phyloP scores from a whole-genome alignment of 192 early-diverging fungal genomes.

The Cetraspora pellucida region DNA sequence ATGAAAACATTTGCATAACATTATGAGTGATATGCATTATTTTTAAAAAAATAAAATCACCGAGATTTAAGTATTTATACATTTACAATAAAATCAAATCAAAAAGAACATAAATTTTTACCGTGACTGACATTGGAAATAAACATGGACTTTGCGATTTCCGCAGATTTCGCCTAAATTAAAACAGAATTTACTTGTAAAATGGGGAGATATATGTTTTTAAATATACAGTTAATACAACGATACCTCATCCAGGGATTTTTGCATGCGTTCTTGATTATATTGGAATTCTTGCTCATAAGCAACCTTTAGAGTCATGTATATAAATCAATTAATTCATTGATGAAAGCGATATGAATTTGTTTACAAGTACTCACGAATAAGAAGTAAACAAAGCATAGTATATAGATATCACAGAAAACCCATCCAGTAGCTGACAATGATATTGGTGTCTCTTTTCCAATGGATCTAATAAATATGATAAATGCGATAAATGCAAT shows the following conservation, averaged over 20 bases:
- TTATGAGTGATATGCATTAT: no score
- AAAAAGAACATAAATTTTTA: neutral
- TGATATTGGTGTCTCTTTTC: neutral
- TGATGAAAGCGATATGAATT: no score
- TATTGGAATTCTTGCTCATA: conserved; percentile 5
- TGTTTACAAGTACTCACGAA: neutral
- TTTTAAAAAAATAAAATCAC: no score
- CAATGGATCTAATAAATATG: neutral
- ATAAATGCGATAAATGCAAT: neutral
- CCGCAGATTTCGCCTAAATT: conserved; percentile 5
- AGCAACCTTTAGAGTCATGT: neutral
- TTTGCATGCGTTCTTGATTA: conserved; percentile 8
- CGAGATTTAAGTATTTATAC: no score
- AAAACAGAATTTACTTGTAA: neutral
- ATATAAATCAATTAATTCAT: neutral
- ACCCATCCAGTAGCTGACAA: conserved; percentile 2
- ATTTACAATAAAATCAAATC: no score
- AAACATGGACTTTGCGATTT: conserved; percentile 4
- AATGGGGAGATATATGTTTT: no score
- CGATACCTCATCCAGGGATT: conserved; percentile 10
- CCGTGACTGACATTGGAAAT: conserved; percentile 12
- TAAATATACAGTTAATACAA: no score
- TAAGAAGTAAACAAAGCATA: conserved; percentile 15
- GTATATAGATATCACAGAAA: neutral
- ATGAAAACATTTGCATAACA: no score